Base-by-base conservation (phyloP, 2,329 filamentous ascomycete genomes). In the Albophoma yamanashiensis region DNA sequence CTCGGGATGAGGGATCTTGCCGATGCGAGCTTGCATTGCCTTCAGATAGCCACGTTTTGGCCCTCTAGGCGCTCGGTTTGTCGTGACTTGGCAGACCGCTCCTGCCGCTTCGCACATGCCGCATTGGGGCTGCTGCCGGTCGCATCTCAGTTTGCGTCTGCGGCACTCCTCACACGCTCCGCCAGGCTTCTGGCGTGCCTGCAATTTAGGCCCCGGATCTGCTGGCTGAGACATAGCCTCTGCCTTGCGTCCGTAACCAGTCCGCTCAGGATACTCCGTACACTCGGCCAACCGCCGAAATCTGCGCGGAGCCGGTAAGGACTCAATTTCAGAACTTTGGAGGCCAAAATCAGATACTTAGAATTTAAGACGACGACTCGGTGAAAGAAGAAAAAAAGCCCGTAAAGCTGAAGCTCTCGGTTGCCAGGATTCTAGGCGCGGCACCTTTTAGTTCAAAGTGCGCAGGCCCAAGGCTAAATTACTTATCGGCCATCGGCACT, bases 1-100 rank as follows among this genome's bases (percentile, higher is more conserved):
- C 7, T 20, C 7, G 40, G 14, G 15, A 4, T 7, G 17, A 25
- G 52, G 22, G 3, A n/a, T 47, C 61, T 43, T 52, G 60, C 61
- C 57, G 34, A 62, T 57, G 38, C 57, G 36, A 38, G 52, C 57
- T 36, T 50, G 56, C 22, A 62, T 50, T 4, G 53, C 58, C 55
- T 62, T 60, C 9, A 62, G 34, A 38, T 62, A 61, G 15, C 61
- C 61, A 25, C 58, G 58, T 40, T 62, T 62, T 2, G 61, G 61
- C 1, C 61, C 61, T 31, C 61, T 43, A 3, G 61, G 57, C 3
- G 59, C 43, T 43, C 57, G 40, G 17, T 57, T 55, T 1, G 59
- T 56, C 22, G 50, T 60, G n/a, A 61, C 38, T 36, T 62, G 38
- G 59, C 61, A 62, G 4, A 39, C 17, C 11, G 43, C 38, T 12